Evolutionary conservation across 75 land plant genomes (phyloP).

Genomic region (Cryptomeria japonica): DNA sequence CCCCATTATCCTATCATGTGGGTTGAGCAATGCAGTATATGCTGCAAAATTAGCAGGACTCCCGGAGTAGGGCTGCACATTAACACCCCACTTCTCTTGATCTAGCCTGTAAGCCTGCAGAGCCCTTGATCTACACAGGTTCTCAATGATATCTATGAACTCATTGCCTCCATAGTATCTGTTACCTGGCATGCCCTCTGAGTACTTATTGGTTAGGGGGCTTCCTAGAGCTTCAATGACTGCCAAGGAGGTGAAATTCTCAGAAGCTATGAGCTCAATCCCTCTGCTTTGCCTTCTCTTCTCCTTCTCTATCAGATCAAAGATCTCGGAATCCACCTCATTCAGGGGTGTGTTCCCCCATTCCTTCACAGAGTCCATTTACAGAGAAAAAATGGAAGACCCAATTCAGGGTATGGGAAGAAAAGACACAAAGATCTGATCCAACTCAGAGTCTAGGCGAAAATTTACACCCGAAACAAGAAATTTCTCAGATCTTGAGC

Average conservation of each 20-base stretch:
- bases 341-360: slow-evolving; percentile 70
- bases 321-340: slow-evolving; percentile 64
- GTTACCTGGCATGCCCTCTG: slow-evolving; percentile 85
- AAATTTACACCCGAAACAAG: not conserved
- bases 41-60: slow-evolving; percentile 87
- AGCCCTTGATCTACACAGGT: slow-evolving; percentile 78
- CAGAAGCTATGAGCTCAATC: slow-evolving; percentile 90
- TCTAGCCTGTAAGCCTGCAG: slow-evolving; percentile 66
- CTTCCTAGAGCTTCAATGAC: slow-evolving; percentile 82
- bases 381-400: not conserved
- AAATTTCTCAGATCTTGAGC: not conserved
- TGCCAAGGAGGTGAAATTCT: slow-evolving; percentile 87
- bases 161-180: slow-evolving; percentile 89
- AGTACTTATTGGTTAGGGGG: slow-evolving; percentile 90
- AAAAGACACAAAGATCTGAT: not conserved
- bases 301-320: slow-evolving; percentile 84
- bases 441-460: not conserved
- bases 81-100: slow-evolving; percentile 71
- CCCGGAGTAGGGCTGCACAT: slow-evolving; percentile 88
- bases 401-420: not conserved
- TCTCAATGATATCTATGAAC: slow-evolving; percentile 78
- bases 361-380: slow-evolving; percentile 52
- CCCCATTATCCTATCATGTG: slow-evolving; percentile 85
- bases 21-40: slow-evolving; percentile 76
- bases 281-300: slow-evolving; percentile 77